These are phyloP conservation scores for Sanguinoderma infundibulare DNA, from an alignment of 1,284 basidiomycete species.

Conservation along the genomic window DNA sequence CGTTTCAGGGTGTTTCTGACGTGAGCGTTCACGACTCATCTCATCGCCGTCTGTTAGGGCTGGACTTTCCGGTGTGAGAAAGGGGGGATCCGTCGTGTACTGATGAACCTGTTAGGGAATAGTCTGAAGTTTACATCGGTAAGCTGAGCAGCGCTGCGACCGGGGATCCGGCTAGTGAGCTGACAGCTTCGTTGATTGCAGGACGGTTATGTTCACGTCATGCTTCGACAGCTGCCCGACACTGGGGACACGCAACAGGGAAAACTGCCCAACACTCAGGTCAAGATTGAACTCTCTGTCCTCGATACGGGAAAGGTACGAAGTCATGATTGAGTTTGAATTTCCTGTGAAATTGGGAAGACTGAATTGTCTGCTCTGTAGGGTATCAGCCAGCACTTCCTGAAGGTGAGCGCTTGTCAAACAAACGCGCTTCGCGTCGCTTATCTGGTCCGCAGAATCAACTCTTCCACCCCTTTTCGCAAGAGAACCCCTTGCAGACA, in stretches of 20 bases:
- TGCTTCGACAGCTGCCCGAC: constrained; percentile 75
- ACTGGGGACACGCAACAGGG: constrained; percentile 47
- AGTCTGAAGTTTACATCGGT: constrained; percentile 92
- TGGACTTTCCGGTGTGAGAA: constrained; percentile 92
- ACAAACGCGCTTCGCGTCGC: not conserved
- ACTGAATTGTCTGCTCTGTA: constrained; percentile 32
- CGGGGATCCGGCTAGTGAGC: not conserved
- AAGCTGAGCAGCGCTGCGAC: constrained; percentile 24
- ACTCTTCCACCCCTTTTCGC: constrained; percentile 96
- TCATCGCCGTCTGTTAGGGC: constrained; percentile 50
- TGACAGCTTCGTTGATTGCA: constrained; percentile 37
- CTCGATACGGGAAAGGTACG: constrained; percentile 88
- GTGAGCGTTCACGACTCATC: not conserved
- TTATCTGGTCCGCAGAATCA: constrained; percentile 66
- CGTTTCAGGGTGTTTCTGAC: not conserved
- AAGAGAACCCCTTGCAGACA: constrained; percentile 89
- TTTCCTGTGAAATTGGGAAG: not conserved
- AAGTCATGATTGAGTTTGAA: not conserved
- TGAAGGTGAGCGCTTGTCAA: constrained; percentile 59
- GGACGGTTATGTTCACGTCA: constrained; percentile 89
- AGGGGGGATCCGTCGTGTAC: constrained; percentile 87
- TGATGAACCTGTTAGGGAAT: constrained; percentile 97
- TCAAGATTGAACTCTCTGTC: constrained; percentile 86
- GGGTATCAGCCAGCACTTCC: constrained; percentile 88
- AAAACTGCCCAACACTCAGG: constrained; percentile 54